Evolutionary conservation across 805 yeast genomes (phyloP).

Genomic region (Komagataella pseudopastoris): DNA sequence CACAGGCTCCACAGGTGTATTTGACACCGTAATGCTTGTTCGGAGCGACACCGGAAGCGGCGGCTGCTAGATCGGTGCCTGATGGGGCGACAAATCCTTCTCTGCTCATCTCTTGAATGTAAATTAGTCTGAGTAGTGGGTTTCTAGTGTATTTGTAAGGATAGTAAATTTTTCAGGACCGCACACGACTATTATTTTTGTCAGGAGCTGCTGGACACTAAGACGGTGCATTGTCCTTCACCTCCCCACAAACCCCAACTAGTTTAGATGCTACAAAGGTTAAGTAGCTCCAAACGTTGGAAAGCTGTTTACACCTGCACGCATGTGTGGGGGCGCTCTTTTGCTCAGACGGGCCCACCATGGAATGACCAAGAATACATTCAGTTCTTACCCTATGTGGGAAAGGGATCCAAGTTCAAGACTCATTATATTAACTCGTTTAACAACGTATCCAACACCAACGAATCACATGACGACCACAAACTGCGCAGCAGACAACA

Average conservation of each 20-base stretch:
- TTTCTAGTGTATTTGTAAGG: background rate
- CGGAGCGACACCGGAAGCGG: slow-evolving; percentile 68
- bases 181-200: background rate
- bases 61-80: slow-evolving; percentile 61
- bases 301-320: background rate
- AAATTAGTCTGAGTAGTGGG: background rate
- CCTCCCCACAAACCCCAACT: background rate
- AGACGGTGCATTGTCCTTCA: background rate
- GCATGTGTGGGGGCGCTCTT: background rate
- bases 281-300: background rate
- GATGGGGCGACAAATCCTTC: slow-evolving; percentile 84
- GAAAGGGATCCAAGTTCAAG: slow-evolving; percentile 1
- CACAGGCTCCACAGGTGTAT: slow-evolving; percentile 95
- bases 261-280: background rate
- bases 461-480: background rate
- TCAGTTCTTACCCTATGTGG: background rate
- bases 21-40: slow-evolving; percentile 69
- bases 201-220: background rate
- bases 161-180: background rate
- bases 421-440: background rate
- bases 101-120: slow-evolving; percentile 35
- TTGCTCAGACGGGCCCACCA: background rate
- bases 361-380: background rate
- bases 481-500: background rate
- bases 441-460: slow-evolving; percentile 1